A percentile compares a stretch with the other conserved stretches of the same genome.
Conservation (phyloP, 2,329 filamentous ascomycete genomes). For the Verticillium isaacii region DNA sequence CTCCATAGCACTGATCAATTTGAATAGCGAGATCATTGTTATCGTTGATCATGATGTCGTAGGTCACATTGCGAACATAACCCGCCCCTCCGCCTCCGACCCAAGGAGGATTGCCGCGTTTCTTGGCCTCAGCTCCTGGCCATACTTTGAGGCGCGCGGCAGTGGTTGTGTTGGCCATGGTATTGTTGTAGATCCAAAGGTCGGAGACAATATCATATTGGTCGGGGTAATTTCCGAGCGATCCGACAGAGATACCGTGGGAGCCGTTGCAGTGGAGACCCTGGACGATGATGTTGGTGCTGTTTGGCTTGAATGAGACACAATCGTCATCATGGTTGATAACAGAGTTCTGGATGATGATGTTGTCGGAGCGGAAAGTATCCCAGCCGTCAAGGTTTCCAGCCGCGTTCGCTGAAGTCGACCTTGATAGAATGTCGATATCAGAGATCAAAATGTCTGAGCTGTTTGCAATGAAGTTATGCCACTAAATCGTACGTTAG, state of each 20-base stretch:
- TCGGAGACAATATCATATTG: conserved; percentile 65
- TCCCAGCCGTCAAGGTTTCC: conserved; percentile 65
- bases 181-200: conserved; percentile 57
- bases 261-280: conserved; percentile 64
- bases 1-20: conserved; percentile 8
- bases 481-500: conserved; percentile 19
- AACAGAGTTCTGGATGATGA: conserved; percentile 63
- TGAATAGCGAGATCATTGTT: conserved; percentile 51
- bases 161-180: conserved; percentile 55
- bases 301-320: conserved; percentile 73
- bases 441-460: conserved; percentile 59
- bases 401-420: not conserved
- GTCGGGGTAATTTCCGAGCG: conserved; percentile 60
- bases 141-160: conserved; percentile 72
- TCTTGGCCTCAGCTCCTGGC: conserved; percentile 43
- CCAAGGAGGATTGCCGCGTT: conserved; percentile 36
- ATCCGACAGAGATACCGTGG: conserved; percentile 70
- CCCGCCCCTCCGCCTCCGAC: conserved; percentile 60
- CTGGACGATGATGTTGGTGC: conserved; percentile 63
- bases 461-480: conserved; percentile 60
- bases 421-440: conserved; percentile 42
- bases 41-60: conserved; percentile 53
- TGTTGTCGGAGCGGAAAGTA: conserved; percentile 54
- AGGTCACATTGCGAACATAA: conserved; percentile 62
- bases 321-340: conserved; percentile 66